Conservation (phyloP, 2,329 filamentous ascomycete species). For the Aspergillus unguis region DNA sequence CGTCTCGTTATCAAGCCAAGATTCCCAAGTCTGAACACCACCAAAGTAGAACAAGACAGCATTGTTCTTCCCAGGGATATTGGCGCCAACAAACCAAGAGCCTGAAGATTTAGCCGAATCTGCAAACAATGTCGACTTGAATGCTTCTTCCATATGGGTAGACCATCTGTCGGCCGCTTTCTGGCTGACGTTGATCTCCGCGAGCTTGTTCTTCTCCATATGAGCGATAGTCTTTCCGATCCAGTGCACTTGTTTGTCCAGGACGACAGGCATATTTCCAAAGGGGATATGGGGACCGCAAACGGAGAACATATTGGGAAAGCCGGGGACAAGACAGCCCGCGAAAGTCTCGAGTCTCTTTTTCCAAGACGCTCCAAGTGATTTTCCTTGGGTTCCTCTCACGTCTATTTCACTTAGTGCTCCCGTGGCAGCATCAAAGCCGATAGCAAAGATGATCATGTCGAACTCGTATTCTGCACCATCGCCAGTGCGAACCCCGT, state of each 20-base stretch:
- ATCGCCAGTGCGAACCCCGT: neutral
- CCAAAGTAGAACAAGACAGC: conserved; percentile 1
- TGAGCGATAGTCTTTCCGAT: neutral
- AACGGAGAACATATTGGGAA: conserved; percentile 53
- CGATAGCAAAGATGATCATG: neutral
- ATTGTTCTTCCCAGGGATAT: conserved; percentile 4
- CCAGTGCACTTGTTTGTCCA: neutral
- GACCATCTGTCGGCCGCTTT: neutral
- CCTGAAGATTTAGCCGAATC: neutral
- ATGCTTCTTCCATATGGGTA: neutral
- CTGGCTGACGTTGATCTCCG: neutral
- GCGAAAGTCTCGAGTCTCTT: conserved; percentile 46
- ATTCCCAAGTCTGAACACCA: neutral
- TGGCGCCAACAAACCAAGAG: conserved; percentile 9
- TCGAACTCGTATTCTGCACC: neutral
- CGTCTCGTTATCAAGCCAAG: neutral
- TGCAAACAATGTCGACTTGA: neutral
- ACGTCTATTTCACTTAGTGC: neutral
- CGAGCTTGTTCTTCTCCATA: neutral
- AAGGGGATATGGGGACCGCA: conserved; percentile 8
- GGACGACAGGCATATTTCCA: conserved; percentile 1
- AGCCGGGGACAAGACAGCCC: conserved; percentile 45
- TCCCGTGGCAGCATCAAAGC: neutral
- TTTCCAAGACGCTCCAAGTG: neutral
- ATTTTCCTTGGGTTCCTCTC: neutral